Base-by-base conservation (phyloP, 495 filamentous ascomycete genomes). In the Achaetomiella virescens region DNA sequence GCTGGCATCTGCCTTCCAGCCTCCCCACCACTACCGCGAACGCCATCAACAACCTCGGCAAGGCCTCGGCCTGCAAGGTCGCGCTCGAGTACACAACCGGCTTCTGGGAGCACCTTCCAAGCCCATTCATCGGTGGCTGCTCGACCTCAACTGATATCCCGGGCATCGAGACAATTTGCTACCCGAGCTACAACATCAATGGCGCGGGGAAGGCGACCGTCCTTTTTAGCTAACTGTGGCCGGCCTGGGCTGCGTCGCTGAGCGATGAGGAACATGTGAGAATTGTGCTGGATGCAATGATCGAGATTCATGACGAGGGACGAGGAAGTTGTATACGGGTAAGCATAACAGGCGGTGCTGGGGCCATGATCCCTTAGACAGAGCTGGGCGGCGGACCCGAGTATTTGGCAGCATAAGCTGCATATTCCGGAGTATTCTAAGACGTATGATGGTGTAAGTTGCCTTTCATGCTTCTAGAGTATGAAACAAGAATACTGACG, bases 341-440 rank as follows among this genome's bases (percentile, higher is more conserved):
- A 75, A 77, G 24, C 80, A 76, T 54, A 73, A 81, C 33, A 75
- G 84, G 1, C 64, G 73, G 9, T 87, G 84, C 68, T 87, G 84
- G 84, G 63, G 74, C 36, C 56, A 76, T 5, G 81, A 87, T 51
- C 70, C 72, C 33, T 68, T 81, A 27, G 70, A 77, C 61, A 75
- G 72, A 8, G 81, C 72, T 15, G 70, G 73, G 11, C 87, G 84
- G 78, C 79, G 3, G 58, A 57, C 20, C 84, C 84, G 9, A 58
- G 65, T 1, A 63, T 80, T 1, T 84, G 84, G 0, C 79, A 85
- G 69, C 84, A 88, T 57, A 71, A 81, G 66, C 54, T 88, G 48
- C 87, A 84, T 64, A 68, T 88, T 15, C 85, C 85, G 0, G 81
- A 84, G 49, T 88, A 83, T 54, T 88, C 84, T 55, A 75, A 85